phyloP scores from a whole-genome alignment of 768 basidiomycete species.

The Panus rudis region DNA sequence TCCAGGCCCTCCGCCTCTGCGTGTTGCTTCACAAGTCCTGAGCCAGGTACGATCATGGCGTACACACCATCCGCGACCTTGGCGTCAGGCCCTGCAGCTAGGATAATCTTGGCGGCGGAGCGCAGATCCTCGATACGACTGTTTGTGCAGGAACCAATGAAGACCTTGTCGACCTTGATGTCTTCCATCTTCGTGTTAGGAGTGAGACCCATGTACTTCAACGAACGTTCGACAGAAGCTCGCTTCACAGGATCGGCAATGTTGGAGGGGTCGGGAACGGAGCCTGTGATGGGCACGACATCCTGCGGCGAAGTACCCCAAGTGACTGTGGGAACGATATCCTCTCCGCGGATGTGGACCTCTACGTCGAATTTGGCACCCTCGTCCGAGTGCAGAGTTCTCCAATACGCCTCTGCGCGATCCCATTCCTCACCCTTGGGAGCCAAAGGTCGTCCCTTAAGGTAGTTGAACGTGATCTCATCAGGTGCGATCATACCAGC shows the following conservation, averaged over 20 bases:
- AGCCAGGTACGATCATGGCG: conserved; percentile 65
- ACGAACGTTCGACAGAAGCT: conserved; percentile 41
- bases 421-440: conserved; percentile 58
- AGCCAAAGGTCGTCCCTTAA: conserved; percentile 50
- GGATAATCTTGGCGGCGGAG: conserved; percentile 49
- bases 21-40: conserved; percentile 58
- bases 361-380: conserved; percentile 54
- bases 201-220: conserved; percentile 56
- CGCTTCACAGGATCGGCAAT: conserved; percentile 39
- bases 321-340: conserved; percentile 57
- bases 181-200: conserved; percentile 49
- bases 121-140: conserved; percentile 61
- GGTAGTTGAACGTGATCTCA: conserved; percentile 54
- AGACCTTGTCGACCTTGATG: conserved; percentile 57
- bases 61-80: conserved; percentile 46
- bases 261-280: conserved; percentile 44
- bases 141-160: conserved; percentile 66
- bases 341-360: conserved; percentile 50
- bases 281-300: conserved; percentile 49
- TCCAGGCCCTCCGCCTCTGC: conserved; percentile 61
- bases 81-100: conserved; percentile 42
- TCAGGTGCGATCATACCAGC: conserved; percentile 65
- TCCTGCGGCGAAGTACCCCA: conserved; percentile 66
- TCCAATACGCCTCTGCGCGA: conserved; percentile 52
- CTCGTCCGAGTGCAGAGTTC: conserved; percentile 45